Evolutionary conservation across 441 rosid genomes (phyloP).

Genomic region (Metrosideros polymorpha): DNA sequence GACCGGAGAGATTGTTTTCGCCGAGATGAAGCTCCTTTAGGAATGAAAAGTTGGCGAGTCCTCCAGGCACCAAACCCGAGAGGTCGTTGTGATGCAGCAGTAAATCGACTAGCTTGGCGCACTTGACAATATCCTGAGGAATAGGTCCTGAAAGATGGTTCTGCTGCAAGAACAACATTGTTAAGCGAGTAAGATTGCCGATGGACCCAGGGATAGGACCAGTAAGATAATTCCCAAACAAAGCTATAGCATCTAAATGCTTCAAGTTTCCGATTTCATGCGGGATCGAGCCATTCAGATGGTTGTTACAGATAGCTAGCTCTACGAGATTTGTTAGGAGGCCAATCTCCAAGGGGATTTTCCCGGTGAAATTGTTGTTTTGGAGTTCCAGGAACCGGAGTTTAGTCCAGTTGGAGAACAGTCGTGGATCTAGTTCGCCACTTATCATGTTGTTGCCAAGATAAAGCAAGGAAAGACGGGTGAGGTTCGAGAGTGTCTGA

Average conservation of each 20-base stretch:
- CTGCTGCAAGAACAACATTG: background rate
- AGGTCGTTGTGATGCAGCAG: accelerated
- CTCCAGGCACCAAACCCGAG: background rate
- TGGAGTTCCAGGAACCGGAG: background rate
- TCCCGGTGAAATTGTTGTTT: background rate
- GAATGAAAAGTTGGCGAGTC: background rate
- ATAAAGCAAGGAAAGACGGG: background rate
- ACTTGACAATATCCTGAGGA: background rate
- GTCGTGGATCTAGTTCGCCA: background rate
- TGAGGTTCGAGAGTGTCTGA: background rate
- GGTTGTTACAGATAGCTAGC: background rate
- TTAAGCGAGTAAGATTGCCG: background rate
- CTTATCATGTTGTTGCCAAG: background rate
- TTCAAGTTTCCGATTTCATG: background rate
- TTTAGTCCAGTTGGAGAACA: background rate
- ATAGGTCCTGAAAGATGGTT: background rate
- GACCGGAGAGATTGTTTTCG: background rate
- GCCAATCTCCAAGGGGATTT: background rate
- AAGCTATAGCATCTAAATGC: background rate
- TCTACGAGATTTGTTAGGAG: background rate
- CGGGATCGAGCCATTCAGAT: background rate
- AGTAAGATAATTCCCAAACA: background rate
- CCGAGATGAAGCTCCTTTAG: accelerated
- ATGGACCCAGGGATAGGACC: background rate
- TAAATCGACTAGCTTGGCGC: background rate